Evolutionary conservation across 2,329 filamentous ascomycete genomes (phyloP).

Genomic region (Fusarium succisae): DNA sequence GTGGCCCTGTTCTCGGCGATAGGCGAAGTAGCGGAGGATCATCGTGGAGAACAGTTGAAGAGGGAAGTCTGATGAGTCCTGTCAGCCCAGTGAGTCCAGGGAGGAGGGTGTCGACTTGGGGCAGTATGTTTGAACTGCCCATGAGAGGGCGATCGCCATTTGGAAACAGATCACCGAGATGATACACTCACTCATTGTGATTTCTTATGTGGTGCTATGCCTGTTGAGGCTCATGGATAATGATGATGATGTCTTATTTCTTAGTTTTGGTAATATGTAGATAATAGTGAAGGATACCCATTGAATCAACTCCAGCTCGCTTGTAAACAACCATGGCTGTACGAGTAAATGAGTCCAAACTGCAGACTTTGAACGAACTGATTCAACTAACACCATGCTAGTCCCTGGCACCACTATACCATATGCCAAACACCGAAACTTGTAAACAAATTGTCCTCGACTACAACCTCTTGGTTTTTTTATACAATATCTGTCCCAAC

Average conservation of each 20-base stretch:
- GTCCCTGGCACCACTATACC: neutral
- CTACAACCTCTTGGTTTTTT: slow-evolving; percentile 8
- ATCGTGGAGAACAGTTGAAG: neutral
- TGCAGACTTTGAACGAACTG: neutral
- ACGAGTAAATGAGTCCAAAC: neutral
- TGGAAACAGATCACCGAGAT: neutral
- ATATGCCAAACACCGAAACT: neutral
- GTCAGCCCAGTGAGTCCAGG: slow-evolving; percentile 17
- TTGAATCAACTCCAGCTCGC: neutral
- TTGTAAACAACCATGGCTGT: neutral
- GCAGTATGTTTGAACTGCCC: slow-evolving; percentile 7
- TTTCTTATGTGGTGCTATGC: neutral
- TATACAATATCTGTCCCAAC: slow-evolving; percentile 30
- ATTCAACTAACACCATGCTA: neutral
- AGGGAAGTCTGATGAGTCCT: neutral
- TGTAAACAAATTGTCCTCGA: neutral
- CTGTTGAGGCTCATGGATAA: slow-evolving; percentile 9
- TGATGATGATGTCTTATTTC: slow-evolving; percentile 26
- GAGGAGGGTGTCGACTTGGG: slow-evolving; percentile 2
- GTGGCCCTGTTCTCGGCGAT: neutral
- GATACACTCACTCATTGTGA: neutral
- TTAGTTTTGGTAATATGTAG: neutral
- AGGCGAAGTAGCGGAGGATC: slow-evolving; percentile 28
- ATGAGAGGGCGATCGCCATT: slow-evolving; percentile 2
- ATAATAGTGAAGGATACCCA: slow-evolving; percentile 22